A percentile compares a stretch with the other conserved stretches of the same genome.
phyloP scores from a whole-genome alignment of 139 green algal species.

The Chlorella vulgaris region DNA sequence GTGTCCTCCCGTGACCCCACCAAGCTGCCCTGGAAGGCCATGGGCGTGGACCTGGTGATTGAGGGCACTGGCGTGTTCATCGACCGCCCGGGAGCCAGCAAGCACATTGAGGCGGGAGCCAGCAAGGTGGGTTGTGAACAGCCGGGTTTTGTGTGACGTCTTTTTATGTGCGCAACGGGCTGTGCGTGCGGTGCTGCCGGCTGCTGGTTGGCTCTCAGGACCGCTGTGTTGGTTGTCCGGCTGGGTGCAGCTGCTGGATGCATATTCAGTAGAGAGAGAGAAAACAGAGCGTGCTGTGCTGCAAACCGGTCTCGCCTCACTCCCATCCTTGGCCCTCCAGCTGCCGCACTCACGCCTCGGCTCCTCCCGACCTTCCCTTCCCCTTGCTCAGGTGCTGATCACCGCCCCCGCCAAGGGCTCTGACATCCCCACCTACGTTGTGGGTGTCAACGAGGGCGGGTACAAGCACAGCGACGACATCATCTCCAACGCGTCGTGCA shows the following conservation, averaged over 20 bases:
- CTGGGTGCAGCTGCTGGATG: too few species aligned
- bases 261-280: too few species aligned
- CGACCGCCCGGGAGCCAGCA: slow-evolving; percentile 84
- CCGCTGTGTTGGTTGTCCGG: too few species aligned
- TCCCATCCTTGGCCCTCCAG: too few species aligned
- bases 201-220: too few species aligned
- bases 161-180: too few species aligned
- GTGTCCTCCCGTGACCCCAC: slow-evolving; percentile 95
- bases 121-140: slow-evolving; percentile 87
- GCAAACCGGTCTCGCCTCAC: too few species aligned
- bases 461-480: slow-evolving; percentile 92
- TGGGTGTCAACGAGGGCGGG: slow-evolving; percentile 94
- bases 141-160: too few species aligned
- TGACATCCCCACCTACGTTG: slow-evolving; percentile 98
- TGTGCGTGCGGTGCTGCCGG: too few species aligned
- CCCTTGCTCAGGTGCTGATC: slow-evolving; percentile 79
- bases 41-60: slow-evolving; percentile 96
- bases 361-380: background rate
- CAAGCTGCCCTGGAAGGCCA: slow-evolving; percentile 93
- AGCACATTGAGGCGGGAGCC: slow-evolving; percentile 93
- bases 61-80: slow-evolving; percentile 98
- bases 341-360: too few species aligned
- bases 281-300: too few species aligned
- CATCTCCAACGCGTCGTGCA: slow-evolving; percentile 99
- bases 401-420: slow-evolving; percentile 97